phyloP scores from a whole-genome alignment of 345 rosid species.

The Hevea brasiliensis region DNA sequence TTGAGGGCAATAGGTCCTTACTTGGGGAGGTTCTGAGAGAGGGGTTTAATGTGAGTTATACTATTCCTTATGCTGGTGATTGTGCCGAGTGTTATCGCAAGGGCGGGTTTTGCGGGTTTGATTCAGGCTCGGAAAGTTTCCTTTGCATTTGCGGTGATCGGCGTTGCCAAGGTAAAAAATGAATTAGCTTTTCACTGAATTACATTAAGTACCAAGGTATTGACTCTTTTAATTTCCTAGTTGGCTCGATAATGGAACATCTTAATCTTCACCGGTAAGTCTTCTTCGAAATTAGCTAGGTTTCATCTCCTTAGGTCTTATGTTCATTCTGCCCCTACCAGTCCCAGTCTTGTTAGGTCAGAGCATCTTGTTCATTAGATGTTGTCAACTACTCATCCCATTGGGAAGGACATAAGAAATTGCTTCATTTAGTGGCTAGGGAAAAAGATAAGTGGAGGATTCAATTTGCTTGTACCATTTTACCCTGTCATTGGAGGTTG shows the following conservation, averaged over 20 bases:
- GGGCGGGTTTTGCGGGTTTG: conserved; percentile 42
- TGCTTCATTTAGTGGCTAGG: too few relatives aligned
- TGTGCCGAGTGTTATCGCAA: conserved; percentile 23
- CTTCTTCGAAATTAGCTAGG: too few relatives aligned
- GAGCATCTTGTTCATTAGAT: neutral
- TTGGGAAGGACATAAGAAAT: too few relatives aligned
- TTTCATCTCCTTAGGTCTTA: neutral
- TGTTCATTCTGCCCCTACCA: neutral
- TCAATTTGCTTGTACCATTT: neutral
- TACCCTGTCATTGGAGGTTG: neutral
- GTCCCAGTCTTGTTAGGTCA: too few relatives aligned
- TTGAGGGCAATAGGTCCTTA: conserved; percentile 12
- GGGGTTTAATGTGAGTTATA: conserved; percentile 37
- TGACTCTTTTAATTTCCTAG: neutral
- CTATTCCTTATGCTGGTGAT: conserved; percentile 21
- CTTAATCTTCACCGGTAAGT: too few relatives aligned
- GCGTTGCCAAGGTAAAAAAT: conserved; percentile 28
- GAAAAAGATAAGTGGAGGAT: neutral
- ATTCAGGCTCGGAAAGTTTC: conserved; percentile 20
- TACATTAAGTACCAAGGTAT: neutral
- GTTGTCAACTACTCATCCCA: neutral
- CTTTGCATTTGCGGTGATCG: conserved; percentile 36
- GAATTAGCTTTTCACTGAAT: neutral
- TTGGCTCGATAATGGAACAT: neutral
- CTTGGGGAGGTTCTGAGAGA: conserved; percentile 35